Conservation (phyloP, 2,329 filamentous ascomycete genomes). For the Ceratocystis cacaofunesta region DNA sequence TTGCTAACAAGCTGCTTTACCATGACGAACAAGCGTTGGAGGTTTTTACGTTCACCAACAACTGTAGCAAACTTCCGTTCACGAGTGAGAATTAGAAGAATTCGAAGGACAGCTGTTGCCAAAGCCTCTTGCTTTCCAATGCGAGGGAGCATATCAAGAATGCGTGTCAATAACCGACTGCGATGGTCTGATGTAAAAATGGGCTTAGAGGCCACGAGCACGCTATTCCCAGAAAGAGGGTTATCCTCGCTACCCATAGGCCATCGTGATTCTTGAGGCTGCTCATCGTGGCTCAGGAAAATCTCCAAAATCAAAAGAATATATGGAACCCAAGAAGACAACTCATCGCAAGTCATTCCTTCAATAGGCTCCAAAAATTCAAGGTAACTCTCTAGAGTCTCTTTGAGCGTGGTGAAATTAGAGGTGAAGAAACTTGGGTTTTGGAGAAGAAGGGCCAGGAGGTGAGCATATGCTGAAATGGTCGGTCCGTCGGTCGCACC, state of each 20-base stretch:
- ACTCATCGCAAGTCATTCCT: slow-evolving; percentile 54
- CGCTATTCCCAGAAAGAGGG: slow-evolving; percentile 21
- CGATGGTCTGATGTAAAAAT: slow-evolving; percentile 35
- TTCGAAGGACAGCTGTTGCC: slow-evolving; percentile 66
- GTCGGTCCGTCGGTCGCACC: slow-evolving; percentile 45
- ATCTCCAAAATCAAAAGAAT: slow-evolving; percentile 82
- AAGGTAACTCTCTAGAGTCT: slow-evolving; percentile 61
- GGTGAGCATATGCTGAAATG: slow-evolving; percentile 79
- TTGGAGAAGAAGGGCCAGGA: slow-evolving; percentile 76
- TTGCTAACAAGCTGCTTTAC: slow-evolving; percentile 76
- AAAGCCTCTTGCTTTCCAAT: slow-evolving; percentile 78
- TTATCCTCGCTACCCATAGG: slow-evolving; percentile 37
- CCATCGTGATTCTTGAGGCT: slow-evolving; percentile 63
- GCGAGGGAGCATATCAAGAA: slow-evolving; percentile 72
- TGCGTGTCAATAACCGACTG: slow-evolving; percentile 52
- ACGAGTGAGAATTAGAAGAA: slow-evolving; percentile 78
- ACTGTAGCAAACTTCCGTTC: slow-evolving; percentile 57
- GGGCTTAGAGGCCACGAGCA: slow-evolving; percentile 30
- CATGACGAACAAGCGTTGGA: slow-evolving; percentile 87
- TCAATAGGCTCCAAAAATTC: slow-evolving; percentile 60
- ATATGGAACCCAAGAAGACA: slow-evolving; percentile 86
- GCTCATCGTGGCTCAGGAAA: slow-evolving; percentile 74
- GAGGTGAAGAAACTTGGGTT: slow-evolving; percentile 66
- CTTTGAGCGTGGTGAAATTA: slow-evolving; percentile 58
- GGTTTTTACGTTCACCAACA: slow-evolving; percentile 74